phyloP scores from a whole-genome alignment of 768 basidiomycete genomes.

The Mycena olivaceomarginata region DNA sequence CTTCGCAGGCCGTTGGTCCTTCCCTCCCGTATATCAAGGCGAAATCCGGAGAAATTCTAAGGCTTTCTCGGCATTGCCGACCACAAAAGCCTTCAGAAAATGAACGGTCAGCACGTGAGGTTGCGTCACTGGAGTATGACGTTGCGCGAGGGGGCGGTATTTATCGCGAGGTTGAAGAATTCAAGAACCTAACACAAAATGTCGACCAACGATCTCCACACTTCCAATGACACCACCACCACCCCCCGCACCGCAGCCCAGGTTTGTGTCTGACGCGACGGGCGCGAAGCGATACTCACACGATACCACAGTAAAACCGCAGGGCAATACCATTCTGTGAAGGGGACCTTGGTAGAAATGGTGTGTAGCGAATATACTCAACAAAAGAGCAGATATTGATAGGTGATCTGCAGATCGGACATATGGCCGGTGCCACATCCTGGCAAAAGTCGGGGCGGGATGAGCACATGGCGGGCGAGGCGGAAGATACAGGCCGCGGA shows the following conservation, averaged over 20 bases:
- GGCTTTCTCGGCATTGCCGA: too few species aligned
- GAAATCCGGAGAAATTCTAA: too few species aligned
- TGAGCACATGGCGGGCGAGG: slow-evolving; percentile 55
- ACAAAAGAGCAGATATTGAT: not conserved
- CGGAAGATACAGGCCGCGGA: slow-evolving; percentile 67
- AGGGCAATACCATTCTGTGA: slow-evolving; percentile 60
- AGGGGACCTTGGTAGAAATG: slow-evolving; percentile 57
- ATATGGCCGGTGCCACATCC: slow-evolving; percentile 35
- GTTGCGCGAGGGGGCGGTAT: not conserved
- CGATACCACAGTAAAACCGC: slow-evolving; percentile 52
- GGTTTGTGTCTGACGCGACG: not conserved
- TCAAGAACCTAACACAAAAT: slow-evolving; percentile 4
- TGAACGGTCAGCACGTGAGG: not conserved
- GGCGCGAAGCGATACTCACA: not conserved
- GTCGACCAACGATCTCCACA: slow-evolving; percentile 28
- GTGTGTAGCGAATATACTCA: slow-evolving; percentile 42
- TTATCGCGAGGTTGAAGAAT: not conserved
- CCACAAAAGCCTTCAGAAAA: too few species aligned
- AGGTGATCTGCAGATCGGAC: slow-evolving; percentile 28
- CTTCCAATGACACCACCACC: not conserved
- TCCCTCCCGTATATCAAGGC: too few species aligned
- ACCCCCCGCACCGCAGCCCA: not conserved
- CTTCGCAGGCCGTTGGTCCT: too few species aligned
- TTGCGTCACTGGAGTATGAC: slow-evolving; percentile 6
- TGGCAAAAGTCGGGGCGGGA: slow-evolving; percentile 41